Base-by-base conservation (phyloP, 805 yeast genomes). In the Candida krabiensis region DNA sequence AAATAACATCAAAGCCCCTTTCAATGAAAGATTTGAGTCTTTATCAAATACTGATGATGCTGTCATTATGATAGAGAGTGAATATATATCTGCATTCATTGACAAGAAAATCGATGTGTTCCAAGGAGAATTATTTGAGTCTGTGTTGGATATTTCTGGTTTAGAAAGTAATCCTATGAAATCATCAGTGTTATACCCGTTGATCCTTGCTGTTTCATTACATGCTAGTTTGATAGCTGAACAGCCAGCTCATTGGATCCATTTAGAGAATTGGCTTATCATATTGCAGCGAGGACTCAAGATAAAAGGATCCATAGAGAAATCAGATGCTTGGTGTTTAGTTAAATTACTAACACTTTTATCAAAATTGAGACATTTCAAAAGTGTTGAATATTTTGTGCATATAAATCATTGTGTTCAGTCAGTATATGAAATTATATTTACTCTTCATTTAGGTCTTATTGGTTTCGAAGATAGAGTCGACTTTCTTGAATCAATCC, bases 21-120 rank as follows among this genome's bases (percentile, higher is more conserved):
- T 60, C 24, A 40, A 40, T 11, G 61, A 56, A 35, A 42, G 53
- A 22, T 28, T 58, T 3, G 60, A 54, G 22, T 47, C 54, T 8
- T 35, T 52, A 19, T 47, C 49, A n/a, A 41, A 41, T 13, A 28
- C 47, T 9, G 37, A 41, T 15, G 62, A 58, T 9, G 38, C 54
- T 5, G 42, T 49, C 12, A 8, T 46, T 3, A 24, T 56, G 4
- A 34, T 58, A 15, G 55, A 54, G 28, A 40, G 38, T 9, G 53
- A 51, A 17, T 55, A 52, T 30, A 41, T 56, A 9, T 31, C 25
- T 7, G 38, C 57, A 0, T 15, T 57, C 16, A 32, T 49, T 12
- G 43, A 42, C 19, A 24, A 38, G 23, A 34, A 33, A 3, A 24
- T 44, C 8, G 9, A 13, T 0, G 32, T 24, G 1, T 58, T 58